Base-by-base conservation (phyloP, 139 green algal species). In the Haematococcus lacustris region DNA sequence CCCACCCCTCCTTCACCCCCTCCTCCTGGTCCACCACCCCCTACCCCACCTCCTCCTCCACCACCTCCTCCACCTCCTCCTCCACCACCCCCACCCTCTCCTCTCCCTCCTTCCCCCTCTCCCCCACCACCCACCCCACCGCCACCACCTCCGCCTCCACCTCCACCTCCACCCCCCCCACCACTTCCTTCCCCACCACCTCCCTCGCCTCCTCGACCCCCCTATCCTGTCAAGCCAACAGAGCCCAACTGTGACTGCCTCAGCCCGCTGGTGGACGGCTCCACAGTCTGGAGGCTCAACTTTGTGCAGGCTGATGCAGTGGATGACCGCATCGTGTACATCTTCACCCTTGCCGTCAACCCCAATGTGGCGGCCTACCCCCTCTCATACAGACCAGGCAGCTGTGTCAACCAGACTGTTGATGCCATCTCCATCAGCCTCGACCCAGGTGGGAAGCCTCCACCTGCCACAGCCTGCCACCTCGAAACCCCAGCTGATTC, bases 331-430 rank as follows among this genome's bases (percentile, higher is more conserved):
- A 34, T 61, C 3, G 21, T 76, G 2, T 76, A 62, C 47, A 32
- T 71, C 28, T 76, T 66, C 62, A 62, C 59, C 7, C 62, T 76
- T 3, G 38, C 7, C 3, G 33, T 66, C 61, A 71, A 76, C 71
- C 43, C 40, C 13, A 70, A 57, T 28, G 47, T 41, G 32, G 3
- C 62, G 1, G 70, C 51, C n/a, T 76, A 76, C 47, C 30, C 62
- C 6, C n/a, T 76, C 33, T 53, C 61, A 3, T 76, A 76, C 61
- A 32, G 71, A 21, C 33, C 25, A 2, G 77, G 77, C 62, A 71
- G 70, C 51, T 83, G 77, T 64, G 73, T 73, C 40, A 77, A 78
- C 68, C 77, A 83, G 73, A 76, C 77, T 3, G 37, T 83, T 3
- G 69, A 76, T 25, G 73, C 68, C n/a, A 34, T 83, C 0, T 71